phyloP scores from a whole-genome alignment of 2,329 filamentous ascomycete genomes.

The Pyrenochaeta sp. region DNA sequence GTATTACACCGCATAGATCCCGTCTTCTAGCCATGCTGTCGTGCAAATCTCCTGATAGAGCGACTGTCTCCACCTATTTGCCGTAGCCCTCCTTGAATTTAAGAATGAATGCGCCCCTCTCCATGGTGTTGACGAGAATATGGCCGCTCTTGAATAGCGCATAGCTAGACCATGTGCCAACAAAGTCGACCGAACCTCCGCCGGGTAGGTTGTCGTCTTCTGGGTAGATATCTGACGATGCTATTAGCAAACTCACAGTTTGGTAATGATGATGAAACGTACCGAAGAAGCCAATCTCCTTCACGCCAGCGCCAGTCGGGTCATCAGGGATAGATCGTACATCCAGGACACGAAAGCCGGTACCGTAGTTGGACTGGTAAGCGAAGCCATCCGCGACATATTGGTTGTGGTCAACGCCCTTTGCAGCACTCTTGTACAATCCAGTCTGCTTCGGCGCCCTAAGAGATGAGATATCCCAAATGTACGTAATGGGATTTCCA shows the following conservation, averaged over 20 bases:
- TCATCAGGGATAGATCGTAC: conserved; percentile 53
- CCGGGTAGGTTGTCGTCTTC: conserved; percentile 52
- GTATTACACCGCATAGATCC: background rate
- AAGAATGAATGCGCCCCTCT: conserved; percentile 49
- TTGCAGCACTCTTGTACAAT: conserved; percentile 50
- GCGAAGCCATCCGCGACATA: conserved; percentile 54
- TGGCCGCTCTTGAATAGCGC: conserved; percentile 51
- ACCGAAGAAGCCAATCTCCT: conserved; percentile 54
- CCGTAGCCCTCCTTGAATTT: conserved; percentile 41
- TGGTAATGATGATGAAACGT: background rate
- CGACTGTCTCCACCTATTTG: conserved; percentile 11
- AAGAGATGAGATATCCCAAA: conserved; percentile 50
- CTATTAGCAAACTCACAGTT: conserved; percentile 3
- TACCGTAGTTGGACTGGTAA: conserved; percentile 57
- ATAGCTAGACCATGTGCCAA: conserved; percentile 56
- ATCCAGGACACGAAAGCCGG: conserved; percentile 53
- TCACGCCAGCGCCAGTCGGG: conserved; percentile 52
- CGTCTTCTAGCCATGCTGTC: background rate
- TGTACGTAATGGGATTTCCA: conserved; percentile 51
- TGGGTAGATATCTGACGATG: conserved; percentile 49
- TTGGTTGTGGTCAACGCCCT: conserved; percentile 59
- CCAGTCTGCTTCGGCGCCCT: conserved; percentile 52
- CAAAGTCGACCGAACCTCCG: conserved; percentile 53
- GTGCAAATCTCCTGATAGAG: background rate
- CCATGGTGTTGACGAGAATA: conserved; percentile 53